A percentile compares a stretch with the other conserved stretches of the same genome.
Evolutionary conservation across 2,329 filamentous ascomycete species (phyloP).

Genomic region (Phialophora expanda): DNA sequence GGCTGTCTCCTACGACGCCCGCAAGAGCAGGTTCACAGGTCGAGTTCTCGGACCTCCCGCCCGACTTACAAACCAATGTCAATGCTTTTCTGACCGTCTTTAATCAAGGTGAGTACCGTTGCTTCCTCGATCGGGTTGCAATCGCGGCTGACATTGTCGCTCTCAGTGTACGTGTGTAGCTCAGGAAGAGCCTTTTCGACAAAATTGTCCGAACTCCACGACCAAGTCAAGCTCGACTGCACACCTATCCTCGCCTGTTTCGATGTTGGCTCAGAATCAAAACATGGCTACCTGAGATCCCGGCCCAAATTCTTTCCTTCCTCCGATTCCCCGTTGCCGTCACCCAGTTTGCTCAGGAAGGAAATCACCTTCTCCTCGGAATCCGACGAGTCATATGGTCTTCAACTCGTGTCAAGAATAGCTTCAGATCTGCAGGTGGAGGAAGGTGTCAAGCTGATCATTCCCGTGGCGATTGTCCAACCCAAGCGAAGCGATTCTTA

Average conservation of each 20-base stretch:
- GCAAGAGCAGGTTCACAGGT: constrained; percentile 39
- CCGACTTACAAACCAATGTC: constrained; percentile 55
- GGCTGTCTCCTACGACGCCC: constrained; percentile 33
- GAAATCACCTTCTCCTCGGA: constrained; percentile 52
- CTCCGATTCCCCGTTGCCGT: constrained; percentile 42
- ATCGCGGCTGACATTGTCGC: constrained; percentile 15
- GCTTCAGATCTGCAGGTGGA: constrained; percentile 57
- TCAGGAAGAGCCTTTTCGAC: constrained; percentile 59
- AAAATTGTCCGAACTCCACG: constrained; percentile 58
- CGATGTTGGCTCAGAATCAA: constrained; percentile 56
- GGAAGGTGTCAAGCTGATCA: constrained; percentile 55
- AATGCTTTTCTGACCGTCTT: constrained; percentile 57
- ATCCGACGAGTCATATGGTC: constrained; percentile 54
- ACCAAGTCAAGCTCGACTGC: constrained; percentile 49
- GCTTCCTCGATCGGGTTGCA: background rate
- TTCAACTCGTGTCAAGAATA: constrained; percentile 55
- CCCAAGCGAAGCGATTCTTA: constrained; percentile 39
- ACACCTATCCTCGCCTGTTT: constrained; percentile 63
- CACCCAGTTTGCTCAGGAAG: constrained; percentile 40
- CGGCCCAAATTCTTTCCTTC: constrained; percentile 43
- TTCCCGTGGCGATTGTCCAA: constrained; percentile 57
- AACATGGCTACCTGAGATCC: constrained; percentile 42
- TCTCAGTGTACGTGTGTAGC: constrained; percentile 59
- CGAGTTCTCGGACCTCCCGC: constrained; percentile 49
- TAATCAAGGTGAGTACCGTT: constrained; percentile 54